Base-by-base conservation (phyloP, 805 yeast genomes). In the Saccharomycopsis sp. region DNA sequence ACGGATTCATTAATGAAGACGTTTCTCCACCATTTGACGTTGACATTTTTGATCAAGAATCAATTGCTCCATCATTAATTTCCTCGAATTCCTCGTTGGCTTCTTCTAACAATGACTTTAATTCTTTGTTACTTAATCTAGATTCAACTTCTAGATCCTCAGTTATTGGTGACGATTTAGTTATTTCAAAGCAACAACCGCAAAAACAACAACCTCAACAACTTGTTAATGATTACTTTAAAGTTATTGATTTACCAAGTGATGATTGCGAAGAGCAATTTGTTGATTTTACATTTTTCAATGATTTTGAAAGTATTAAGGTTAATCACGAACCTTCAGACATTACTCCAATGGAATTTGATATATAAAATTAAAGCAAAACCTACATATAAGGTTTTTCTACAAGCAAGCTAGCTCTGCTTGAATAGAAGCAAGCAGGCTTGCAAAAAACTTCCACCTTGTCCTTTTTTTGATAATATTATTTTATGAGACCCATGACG, bases 11-110 rank as follows among this genome's bases (percentile, higher is more conserved):
- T 39, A 35, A 27, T 29, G 42, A 39, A 5, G 42, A 27, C 11
- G 26, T 19, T 28, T 29, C 40, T 7, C 17, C 5, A 19, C 6
- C 5, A 4, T 4, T n/a, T 13, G 27, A 6, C 20, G 34, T 9
- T 13, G 35, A 39, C n/a, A 6, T 17, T n/a, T 22, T 20, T 19
- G 44, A 21, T 9, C 8, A 26, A n/a, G 23, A 41, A 17, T 26
- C 41, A 7, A 21, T 37, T n/a, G 43, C 39, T 19, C 45, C 45
- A n/a, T 36, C 41, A 13, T 37, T 42, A 20, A 23, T 42, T 20
- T 35, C 41, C 3, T 36, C 41, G 14, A 42, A 36, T 35, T 35
- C 41, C 4, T 42, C 45, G 6, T 26, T 42, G 11, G 31, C 21
- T 20, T 36, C 41, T 14, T 27, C 31, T 17, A 11, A 9, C 24